Conservation (phyloP, 2,329 filamentous ascomycete species). For the Leptographium wingfieldii region DNA sequence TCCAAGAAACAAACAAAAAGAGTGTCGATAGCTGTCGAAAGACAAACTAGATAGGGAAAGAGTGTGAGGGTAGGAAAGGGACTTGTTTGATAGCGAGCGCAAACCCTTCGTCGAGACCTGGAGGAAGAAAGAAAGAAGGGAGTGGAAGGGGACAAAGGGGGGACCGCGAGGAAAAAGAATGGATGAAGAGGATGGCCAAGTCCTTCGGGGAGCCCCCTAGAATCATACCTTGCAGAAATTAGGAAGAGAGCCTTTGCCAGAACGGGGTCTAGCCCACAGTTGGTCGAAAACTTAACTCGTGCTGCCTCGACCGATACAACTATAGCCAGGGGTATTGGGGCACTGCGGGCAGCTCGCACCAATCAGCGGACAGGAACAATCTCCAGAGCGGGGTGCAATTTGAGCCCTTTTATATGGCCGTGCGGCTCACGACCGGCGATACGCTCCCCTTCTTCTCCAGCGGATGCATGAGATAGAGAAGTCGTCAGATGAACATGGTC, state of each 20-base stretch:
- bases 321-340: background rate
- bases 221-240: background rate
- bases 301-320: background rate
- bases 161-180: slow-evolving; percentile 1
- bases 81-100: slow-evolving; percentile 4
- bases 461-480: background rate
- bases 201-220: background rate
- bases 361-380: background rate
- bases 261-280: background rate
- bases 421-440: background rate
- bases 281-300: background rate
- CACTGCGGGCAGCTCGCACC: background rate
- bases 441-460: background rate
- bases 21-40: slow-evolving; percentile 12
- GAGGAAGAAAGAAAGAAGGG: background rate
- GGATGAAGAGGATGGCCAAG: background rate
- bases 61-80: slow-evolving; percentile 1
- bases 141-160: background rate
- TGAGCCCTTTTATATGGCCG: background rate
- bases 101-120: slow-evolving; percentile 1
- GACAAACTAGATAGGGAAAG: slow-evolving; percentile 1
- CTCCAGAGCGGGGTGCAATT: background rate
- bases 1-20: slow-evolving; percentile 13
- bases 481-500: background rate
- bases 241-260: background rate